Evolutionary conservation across 169 alveolate genomes (phyloP).

Genomic region (Babesia ovis): DNA sequence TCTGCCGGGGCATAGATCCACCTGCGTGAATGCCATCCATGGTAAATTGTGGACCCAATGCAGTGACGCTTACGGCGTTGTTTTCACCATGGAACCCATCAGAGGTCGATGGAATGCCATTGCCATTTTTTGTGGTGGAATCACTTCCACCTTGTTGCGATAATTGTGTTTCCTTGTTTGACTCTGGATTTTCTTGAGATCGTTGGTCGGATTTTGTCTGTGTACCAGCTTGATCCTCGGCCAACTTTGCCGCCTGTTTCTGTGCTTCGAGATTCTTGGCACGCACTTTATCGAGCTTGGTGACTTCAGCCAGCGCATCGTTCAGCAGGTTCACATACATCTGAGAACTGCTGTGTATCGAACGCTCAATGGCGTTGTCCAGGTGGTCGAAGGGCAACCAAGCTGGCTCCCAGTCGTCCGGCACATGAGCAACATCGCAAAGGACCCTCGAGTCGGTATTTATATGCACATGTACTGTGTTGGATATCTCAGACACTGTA

Average conservation of each 20-base stretch:
- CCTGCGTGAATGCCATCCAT: not conserved
- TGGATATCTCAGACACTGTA: not conserved
- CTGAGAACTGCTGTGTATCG: not conserved
- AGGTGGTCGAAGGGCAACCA: constrained; percentile 5
- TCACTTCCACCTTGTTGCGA: not conserved
- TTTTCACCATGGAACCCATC: not conserved
- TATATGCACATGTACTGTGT: not conserved
- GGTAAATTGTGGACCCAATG: not conserved
- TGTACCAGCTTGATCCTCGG: not conserved
- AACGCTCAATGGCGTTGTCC: constrained; percentile 5
- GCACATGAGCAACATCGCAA: not conserved
- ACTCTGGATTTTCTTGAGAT: not conserved
- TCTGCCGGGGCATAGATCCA: not conserved
- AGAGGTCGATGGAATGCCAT: not conserved
- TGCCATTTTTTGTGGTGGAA: not conserved
- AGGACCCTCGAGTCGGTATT: not conserved
- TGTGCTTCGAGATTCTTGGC: not conserved
- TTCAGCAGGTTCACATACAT: constrained; percentile 9
- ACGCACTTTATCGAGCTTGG: constrained; percentile 9
- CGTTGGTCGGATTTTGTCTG: not conserved
- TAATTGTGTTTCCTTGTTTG: not conserved
- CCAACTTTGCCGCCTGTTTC: not conserved
- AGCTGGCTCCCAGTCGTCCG: constrained; percentile 12
- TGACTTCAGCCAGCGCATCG: constrained; percentile 24
- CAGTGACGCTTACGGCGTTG: not conserved